A percentile compares a stretch with the other conserved stretches of the same genome.
phyloP scores from a whole-genome alignment of 2,329 filamentous ascomycete species.

The Nothophaeocryptopus gaeumannii region DNA sequence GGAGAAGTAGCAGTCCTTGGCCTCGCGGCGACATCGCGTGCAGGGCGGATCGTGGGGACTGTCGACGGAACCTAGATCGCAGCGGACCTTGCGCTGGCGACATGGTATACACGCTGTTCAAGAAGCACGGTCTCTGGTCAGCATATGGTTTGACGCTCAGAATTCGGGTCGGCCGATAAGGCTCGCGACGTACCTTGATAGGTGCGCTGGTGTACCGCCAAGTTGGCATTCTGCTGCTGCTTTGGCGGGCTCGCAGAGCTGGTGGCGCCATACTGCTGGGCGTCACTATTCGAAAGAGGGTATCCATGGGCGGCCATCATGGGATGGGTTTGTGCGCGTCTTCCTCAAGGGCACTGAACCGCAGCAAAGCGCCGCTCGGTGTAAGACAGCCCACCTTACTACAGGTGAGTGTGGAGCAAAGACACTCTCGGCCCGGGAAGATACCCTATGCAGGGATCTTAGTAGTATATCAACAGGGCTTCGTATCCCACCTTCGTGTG shows the following conservation, averaged over 20 bases:
- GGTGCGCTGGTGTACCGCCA: conserved; percentile 26
- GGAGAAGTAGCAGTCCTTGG: conserved; percentile 96
- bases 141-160: conserved; percentile 1
- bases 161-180: not conserved
- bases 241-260: conserved; percentile 20
- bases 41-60: conserved; percentile 93
- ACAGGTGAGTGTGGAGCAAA: no score
- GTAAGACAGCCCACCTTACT: conserved; percentile 8
- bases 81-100: conserved; percentile 56
- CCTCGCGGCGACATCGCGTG: conserved; percentile 87
- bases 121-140: conserved; percentile 4
- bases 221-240: conserved; percentile 9
- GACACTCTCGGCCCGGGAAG: no score
- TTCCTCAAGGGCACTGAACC: conserved; percentile 16
- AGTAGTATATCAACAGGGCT: conserved; percentile 10
- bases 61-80: conserved; percentile 71
- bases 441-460: not conserved
- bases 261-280: conserved; percentile 16
- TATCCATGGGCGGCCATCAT: conserved; percentile 22
- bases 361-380: conserved; percentile 19
- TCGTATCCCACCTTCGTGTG: not conserved
- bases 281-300: conserved; percentile 16
- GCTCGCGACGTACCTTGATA: conserved; percentile 25
- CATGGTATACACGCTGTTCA: conserved; percentile 53
- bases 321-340: conserved; percentile 9